Percentiles rank a stretch among this genome's conserved stretches.
Evolutionary conservation across 257 asterid species (phyloP).

Genomic region (Leonotis leonurus): DNA sequence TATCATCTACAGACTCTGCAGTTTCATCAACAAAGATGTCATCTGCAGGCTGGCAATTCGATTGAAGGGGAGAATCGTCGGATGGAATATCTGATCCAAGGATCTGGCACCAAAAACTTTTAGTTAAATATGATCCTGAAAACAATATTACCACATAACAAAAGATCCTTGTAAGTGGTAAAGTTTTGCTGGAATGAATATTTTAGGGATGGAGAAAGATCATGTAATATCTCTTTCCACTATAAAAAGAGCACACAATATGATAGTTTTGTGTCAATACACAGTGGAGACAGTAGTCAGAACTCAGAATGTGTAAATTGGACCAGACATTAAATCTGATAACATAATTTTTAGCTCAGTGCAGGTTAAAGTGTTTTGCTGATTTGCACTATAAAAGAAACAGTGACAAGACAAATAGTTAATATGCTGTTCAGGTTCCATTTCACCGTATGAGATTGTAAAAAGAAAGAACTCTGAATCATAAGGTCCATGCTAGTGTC

Average conservation of each 20-base stretch:
- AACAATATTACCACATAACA: neutral
- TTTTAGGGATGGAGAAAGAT: neutral
- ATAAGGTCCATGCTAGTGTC: too few relatives aligned
- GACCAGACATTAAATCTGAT: neutral
- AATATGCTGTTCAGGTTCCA: neutral
- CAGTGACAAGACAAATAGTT: too few relatives aligned
- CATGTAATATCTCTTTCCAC: too few relatives aligned
- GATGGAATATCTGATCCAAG: conserved; percentile 47
- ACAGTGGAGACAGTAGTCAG: too few relatives aligned
- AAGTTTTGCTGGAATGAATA: neutral
- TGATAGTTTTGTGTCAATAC: too few relatives aligned
- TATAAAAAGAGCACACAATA: too few relatives aligned
- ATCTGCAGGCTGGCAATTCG: conserved; percentile 28
- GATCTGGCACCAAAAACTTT: conserved; percentile 38
- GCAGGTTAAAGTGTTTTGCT: too few relatives aligned
- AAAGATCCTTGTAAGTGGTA: neutral
- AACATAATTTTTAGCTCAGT: too few relatives aligned
- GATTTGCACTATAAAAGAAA: too few relatives aligned
- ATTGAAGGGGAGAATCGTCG: conserved; percentile 31
- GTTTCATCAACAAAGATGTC: conserved; percentile 36
- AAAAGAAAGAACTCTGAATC: too few relatives aligned
- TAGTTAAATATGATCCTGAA: neutral
- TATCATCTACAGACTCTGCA: conserved; percentile 31
- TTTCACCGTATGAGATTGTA: neutral
- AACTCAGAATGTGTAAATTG: neutral